A percentile compares a stretch with the other conserved stretches of the same genome.
Conservation (phyloP, 148 eudicot genomes). For the Fallopia convolvulus region DNA sequence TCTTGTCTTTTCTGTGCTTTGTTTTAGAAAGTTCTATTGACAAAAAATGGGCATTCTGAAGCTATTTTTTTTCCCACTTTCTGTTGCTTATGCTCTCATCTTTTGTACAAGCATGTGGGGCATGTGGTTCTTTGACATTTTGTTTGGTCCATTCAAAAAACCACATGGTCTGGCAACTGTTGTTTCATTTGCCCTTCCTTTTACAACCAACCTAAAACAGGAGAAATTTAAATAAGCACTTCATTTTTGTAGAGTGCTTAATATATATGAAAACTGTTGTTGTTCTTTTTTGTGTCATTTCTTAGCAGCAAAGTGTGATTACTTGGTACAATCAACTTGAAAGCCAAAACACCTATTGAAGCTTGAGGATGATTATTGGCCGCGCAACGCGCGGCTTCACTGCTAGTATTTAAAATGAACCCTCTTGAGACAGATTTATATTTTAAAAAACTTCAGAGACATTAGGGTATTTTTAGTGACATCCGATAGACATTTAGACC, state of each 20-base stretch:
- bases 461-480: too few species aligned
- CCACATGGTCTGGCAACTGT: background rate
- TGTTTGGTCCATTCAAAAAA: background rate
- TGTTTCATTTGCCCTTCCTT: background rate
- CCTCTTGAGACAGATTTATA: too few species aligned
- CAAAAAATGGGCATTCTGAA: background rate
- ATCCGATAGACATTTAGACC: too few species aligned
- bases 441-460: too few species aligned
- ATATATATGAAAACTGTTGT: background rate
- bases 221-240: background rate
- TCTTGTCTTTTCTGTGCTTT: conserved; percentile 12
- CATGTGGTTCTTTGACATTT: background rate
- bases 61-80: background rate
- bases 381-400: too few species aligned
- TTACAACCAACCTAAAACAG: background rate
- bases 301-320: background rate
- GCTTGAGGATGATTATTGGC: too few species aligned
- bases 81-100: background rate
- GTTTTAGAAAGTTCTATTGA: background rate
- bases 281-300: background rate
- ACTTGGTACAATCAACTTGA: background rate
- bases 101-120: conserved; percentile 1
- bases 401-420: too few species aligned
- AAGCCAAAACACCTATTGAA: too few species aligned
- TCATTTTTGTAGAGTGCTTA: background rate